Base-by-base conservation (phyloP, 2,329 filamentous ascomycete species). In the Fusarium longipes region DNA sequence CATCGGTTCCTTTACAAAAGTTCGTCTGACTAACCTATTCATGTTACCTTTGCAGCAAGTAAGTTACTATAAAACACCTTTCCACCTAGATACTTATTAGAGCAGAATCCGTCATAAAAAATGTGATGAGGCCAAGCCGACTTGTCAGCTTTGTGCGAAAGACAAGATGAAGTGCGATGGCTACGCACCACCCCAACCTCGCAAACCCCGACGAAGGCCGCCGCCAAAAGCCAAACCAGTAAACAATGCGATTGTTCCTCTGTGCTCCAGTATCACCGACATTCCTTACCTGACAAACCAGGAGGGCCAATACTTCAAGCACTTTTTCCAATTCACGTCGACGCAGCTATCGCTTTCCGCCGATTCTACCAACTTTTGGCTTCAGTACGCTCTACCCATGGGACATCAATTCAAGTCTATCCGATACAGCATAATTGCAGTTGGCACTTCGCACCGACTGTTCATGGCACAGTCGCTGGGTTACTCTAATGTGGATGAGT, bases 361-460 rank as follows among this genome's bases (percentile, higher is more conserved):
- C 5, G 18, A 44, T 1, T 6, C 30, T 1, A 38, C 30, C 2
- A 54, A 54, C 18, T 38, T 47, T 3, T 54, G 39, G 50, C 22
- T 47, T 1, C 22, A 20, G 30, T 38, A 47, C 5, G 50, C 24
- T 22, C 11, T 54, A 0, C 50, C 50, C 0, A 54, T 54, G 17
- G 39, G 24, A 10, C 27, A 54, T 4, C 29, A 47, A 3, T 29
- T n/a, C 6, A 15, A 54, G 14, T 35, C 50, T 3, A 47, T 54
- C 14, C 30, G 18, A 47, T 54, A 54, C 6, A 54, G 50, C 2
- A 47, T 44, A 24, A 24, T 54, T n/a, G 40, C 40, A 24, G 50
- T 47, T 11, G 50, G 40, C 15, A 17, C 30, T 2, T 54, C 50
- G 4, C 50, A 54, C n/a, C 32, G 50, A 2, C 8, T 54, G 0